Conservation (phyloP, 2,329 filamentous ascomycete species). For the Orbilia brochopaga region DNA sequence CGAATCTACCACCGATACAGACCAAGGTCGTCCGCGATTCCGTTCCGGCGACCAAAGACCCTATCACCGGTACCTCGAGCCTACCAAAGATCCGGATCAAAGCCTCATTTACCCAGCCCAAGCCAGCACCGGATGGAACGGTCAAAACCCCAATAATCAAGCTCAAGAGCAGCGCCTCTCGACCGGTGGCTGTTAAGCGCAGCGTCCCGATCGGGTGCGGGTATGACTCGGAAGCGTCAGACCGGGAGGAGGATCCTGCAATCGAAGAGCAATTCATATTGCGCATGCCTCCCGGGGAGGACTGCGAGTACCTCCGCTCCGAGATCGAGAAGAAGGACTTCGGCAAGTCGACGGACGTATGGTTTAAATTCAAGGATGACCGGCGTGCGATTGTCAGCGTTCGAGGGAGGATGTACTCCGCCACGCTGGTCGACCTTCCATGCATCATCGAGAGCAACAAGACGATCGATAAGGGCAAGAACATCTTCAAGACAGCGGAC, state of each 20-base stretch:
- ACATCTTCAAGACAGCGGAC: slow-evolving; percentile 75
- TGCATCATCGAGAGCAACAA: slow-evolving; percentile 76
- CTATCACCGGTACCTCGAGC: slow-evolving; percentile 6
- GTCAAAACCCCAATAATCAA: slow-evolving; percentile 61
- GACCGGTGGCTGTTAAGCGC: slow-evolving; percentile 66
- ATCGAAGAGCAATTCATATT: slow-evolving; percentile 90
- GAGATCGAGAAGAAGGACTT: slow-evolving; percentile 78
- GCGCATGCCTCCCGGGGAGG: slow-evolving; percentile 82
- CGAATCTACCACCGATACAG: slow-evolving; percentile 35
- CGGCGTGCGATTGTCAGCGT: slow-evolving; percentile 69
- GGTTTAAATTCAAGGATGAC: slow-evolving; percentile 76
- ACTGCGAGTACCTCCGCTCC: slow-evolving; percentile 80
- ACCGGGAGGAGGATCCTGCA: slow-evolving; percentile 82
- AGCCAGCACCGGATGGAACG: slow-evolving; percentile 40
- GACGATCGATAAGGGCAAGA: slow-evolving; percentile 71
- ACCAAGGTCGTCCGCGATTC: slow-evolving; percentile 19
- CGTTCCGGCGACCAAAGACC: background rate
- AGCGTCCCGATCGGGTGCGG: slow-evolving; percentile 73
- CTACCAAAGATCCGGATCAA: slow-evolving; percentile 42
- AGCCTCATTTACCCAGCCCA: slow-evolving; percentile 7
- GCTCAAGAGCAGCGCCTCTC: slow-evolving; percentile 68
- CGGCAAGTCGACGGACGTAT: slow-evolving; percentile 71
- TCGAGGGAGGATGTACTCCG: slow-evolving; percentile 68
- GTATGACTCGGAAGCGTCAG: slow-evolving; percentile 94
- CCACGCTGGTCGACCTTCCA: slow-evolving; percentile 71